phyloP scores from a whole-genome alignment of 768 basidiomycete genomes.

The Wakefieldia striispora region DNA sequence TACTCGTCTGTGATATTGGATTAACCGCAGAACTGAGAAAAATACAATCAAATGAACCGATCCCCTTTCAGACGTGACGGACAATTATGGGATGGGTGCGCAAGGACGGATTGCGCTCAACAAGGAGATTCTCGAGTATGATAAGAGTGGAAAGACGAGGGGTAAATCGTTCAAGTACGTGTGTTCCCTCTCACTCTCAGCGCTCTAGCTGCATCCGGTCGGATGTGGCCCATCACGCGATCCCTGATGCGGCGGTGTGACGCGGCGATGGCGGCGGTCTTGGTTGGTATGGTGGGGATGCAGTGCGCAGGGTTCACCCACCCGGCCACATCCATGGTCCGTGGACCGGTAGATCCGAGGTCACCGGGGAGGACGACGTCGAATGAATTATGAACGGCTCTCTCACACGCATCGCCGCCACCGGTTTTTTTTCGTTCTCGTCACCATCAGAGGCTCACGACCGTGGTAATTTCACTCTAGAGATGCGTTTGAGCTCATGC shows the following conservation, averaged over 20 bases:
- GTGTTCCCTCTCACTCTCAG: neutral
- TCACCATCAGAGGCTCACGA: constrained; percentile 10
- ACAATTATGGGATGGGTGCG: constrained; percentile 83
- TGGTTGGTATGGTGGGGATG: no score
- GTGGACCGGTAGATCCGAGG: no score
- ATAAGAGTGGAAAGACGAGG: constrained; percentile 18
- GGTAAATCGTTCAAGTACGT: constrained; percentile 45
- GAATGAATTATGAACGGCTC: neutral
- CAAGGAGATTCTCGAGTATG: constrained; percentile 62
- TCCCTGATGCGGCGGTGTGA: neutral
- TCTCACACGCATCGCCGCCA: constrained; percentile 7
- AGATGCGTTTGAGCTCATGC: constrained; percentile 86
- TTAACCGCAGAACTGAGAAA: neutral
- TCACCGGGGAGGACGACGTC: no score
- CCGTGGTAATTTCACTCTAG: constrained; percentile 38
- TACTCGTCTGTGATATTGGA: no score
- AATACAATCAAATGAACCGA: neutral
- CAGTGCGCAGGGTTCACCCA: no score
- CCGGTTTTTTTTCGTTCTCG: neutral
- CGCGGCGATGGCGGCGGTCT: neutral
- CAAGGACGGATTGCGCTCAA: constrained; percentile 64
- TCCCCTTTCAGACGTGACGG: constrained; percentile 66
- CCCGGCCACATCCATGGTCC: no score
- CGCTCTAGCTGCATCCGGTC: no score
- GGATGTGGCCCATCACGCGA: no score